A percentile compares a stretch with the other conserved stretches of the same genome.
Conservation (phyloP, 257 asterid genomes). For the Cruciata laevipes region DNA sequence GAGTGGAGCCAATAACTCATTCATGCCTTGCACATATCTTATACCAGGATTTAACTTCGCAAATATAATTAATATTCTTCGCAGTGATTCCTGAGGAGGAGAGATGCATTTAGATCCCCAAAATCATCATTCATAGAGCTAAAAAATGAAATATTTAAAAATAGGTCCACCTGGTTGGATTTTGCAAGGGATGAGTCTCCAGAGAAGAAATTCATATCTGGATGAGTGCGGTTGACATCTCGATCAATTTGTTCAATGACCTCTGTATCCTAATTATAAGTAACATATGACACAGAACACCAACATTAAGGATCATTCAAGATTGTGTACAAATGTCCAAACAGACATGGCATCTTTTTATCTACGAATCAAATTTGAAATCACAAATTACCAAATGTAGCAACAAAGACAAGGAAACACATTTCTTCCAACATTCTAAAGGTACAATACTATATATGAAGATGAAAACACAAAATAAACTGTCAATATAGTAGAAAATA, state of each 20-base stretch:
- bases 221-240: conserved; percentile 98
- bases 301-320: not conserved
- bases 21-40: conserved; percentile 99
- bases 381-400: not conserved
- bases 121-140: conserved; percentile 7
- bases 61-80: conserved; percentile 59
- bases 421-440: not conserved
- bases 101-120: conserved; percentile 11
- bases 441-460: not conserved
- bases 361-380: not conserved
- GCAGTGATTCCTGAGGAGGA: conserved; percentile 67
- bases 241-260: conserved; percentile 89
- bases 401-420: not conserved
- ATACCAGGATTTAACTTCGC: conserved; percentile 97
- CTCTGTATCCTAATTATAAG: conserved; percentile 57
- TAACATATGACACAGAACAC: conserved; percentile 1
- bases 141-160: conserved; percentile 3
- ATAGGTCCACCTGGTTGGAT: conserved; percentile 59
- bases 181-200: conserved; percentile 76
- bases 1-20: conserved; percentile 88
- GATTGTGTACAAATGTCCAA: not conserved
- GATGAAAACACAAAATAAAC: not conserved
- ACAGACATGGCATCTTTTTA: not conserved
- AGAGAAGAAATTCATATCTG: conserved; percentile 88
- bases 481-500: not conserved